Conservation (phyloP, 306 rosid genomes). For the Acacia acuminata region DNA sequence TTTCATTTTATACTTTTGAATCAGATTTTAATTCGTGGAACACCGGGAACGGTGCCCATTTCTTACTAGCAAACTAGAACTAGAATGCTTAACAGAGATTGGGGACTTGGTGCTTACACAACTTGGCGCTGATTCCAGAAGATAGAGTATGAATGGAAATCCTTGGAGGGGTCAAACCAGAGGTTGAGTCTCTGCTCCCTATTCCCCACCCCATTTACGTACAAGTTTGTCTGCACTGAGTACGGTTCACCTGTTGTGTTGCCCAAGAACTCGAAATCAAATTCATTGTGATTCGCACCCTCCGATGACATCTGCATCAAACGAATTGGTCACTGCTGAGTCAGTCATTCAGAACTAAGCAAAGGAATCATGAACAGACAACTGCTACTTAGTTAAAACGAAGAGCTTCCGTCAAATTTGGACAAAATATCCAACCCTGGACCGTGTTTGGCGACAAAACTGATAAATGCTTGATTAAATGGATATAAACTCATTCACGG, state of each 20-base stretch:
- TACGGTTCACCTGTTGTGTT: conserved; percentile 92
- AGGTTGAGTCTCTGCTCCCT: conserved; percentile 92
- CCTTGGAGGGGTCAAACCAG: conserved; percentile 87
- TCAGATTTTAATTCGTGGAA: not conserved
- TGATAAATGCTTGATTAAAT: conserved; percentile 41
- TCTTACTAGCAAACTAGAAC: not conserved
- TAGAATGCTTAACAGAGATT: not conserved
- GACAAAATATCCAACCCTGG: not conserved
- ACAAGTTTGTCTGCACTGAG: conserved; percentile 80
- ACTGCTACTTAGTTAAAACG: not conserved
- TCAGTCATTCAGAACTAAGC: not conserved
- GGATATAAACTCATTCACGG: conserved; percentile 21
- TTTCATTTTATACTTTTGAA: not conserved
- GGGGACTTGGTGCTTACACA: conserved; percentile 52
- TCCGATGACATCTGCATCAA: conserved; percentile 84
- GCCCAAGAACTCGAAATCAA: conserved; percentile 93
- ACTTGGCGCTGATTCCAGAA: conserved; percentile 97
- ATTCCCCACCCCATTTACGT: conserved; percentile 88
- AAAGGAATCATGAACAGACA: not conserved
- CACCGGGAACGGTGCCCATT: not conserved
- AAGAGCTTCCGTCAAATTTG: not conserved
- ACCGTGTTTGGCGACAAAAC: conserved; percentile 1
- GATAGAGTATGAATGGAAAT: conserved; percentile 76
- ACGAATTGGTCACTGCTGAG: not conserved
- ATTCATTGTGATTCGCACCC: conserved; percentile 81